These are phyloP conservation scores for Paraphaeosphaeria sporulosa DNA, from an alignment of 2,329 filamentous ascomycete species.

Conservation along the genomic window DNA sequence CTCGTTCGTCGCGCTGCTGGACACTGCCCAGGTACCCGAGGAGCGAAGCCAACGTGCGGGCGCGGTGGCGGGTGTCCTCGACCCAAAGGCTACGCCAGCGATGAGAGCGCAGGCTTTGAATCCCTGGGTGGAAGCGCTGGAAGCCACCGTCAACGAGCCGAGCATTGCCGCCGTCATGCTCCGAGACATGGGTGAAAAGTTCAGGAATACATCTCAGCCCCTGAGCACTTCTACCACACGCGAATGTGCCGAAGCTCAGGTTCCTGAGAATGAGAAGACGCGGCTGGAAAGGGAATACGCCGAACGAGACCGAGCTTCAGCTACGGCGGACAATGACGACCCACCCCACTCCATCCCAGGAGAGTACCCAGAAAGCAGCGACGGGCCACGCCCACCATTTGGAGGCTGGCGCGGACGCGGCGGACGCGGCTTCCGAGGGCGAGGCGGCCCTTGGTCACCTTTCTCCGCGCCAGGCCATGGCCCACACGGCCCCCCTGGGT, in stretches of 20 bases:
- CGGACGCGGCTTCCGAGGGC: background rate
- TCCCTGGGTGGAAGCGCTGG: slow-evolving; percentile 41
- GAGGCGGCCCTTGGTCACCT: slow-evolving; percentile 9
- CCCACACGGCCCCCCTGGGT: slow-evolving; percentile 16
- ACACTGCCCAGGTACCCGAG: slow-evolving; percentile 28
- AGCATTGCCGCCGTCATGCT: slow-evolving; percentile 24
- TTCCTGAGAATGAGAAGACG: slow-evolving; percentile 5
- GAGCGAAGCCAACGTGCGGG: slow-evolving; percentile 31
- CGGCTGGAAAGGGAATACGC: slow-evolving; percentile 1
- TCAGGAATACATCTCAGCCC: slow-evolving; percentile 9
- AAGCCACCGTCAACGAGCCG: slow-evolving; percentile 28
- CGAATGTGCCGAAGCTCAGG: background rate
- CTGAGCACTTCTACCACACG: background rate
- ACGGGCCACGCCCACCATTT: background rate
- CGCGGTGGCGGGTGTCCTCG: slow-evolving; percentile 27
- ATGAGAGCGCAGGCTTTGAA: slow-evolving; percentile 34
- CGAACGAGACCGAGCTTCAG: slow-evolving; percentile 13
- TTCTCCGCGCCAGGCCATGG: slow-evolving; percentile 12
- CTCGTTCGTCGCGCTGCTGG: slow-evolving; percentile 33
- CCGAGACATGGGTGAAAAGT: slow-evolving; percentile 26
- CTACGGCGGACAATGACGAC: slow-evolving; percentile 21
- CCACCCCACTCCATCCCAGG: slow-evolving; percentile 37
- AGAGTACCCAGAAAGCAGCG: slow-evolving; percentile 8
- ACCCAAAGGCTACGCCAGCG: slow-evolving; percentile 20
- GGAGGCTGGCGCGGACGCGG: slow-evolving; percentile 13